Conservation (phyloP, 495 filamentous ascomycete genomes). For the Sporormia fimetaria region DNA sequence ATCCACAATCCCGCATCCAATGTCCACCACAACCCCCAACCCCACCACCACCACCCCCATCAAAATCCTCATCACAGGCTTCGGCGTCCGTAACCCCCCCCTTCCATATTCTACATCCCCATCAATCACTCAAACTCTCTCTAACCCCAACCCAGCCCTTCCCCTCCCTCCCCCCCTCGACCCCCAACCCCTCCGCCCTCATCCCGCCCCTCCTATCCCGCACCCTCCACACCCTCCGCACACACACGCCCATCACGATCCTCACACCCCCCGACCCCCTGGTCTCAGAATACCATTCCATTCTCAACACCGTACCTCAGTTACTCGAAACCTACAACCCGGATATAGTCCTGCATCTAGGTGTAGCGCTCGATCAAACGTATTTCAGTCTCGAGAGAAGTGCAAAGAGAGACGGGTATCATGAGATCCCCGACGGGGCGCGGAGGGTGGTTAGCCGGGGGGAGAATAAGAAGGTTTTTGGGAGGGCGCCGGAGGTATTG, state of each 20-base stretch:
- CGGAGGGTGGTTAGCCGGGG: slow-evolving; percentile 24
- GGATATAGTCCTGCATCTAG: slow-evolving; percentile 27
- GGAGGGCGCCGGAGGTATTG: slow-evolving; percentile 22
- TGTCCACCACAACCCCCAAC: too few species aligned
- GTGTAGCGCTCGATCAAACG: slow-evolving; percentile 20
- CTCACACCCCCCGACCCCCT: slow-evolving; percentile 18
- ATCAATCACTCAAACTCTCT: background rate
- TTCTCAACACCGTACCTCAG: slow-evolving; percentile 13
- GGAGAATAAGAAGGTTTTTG: slow-evolving; percentile 27
- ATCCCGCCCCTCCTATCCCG: background rate
- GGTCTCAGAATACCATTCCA: slow-evolving; percentile 21
- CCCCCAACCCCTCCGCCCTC: slow-evolving; percentile 9
- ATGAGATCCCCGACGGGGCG: slow-evolving; percentile 26
- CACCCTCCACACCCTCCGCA: background rate
- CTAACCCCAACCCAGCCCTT: slow-evolving; percentile 7
- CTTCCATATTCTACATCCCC: background rate
- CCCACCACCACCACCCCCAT: slow-evolving; percentile 4
- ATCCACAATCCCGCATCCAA: too few species aligned
- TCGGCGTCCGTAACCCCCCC: slow-evolving; percentile 16
- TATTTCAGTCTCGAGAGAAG: slow-evolving; percentile 27
- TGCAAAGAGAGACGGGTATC: slow-evolving; percentile 27
- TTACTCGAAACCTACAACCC: slow-evolving; percentile 24
- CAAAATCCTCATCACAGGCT: slow-evolving; percentile 27
- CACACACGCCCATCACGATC: slow-evolving; percentile 3
- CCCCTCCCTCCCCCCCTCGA: slow-evolving; percentile 2